Conservation (phyloP, 1,284 basidiomycete species). For the Papiliotrema terrestris region DNA sequence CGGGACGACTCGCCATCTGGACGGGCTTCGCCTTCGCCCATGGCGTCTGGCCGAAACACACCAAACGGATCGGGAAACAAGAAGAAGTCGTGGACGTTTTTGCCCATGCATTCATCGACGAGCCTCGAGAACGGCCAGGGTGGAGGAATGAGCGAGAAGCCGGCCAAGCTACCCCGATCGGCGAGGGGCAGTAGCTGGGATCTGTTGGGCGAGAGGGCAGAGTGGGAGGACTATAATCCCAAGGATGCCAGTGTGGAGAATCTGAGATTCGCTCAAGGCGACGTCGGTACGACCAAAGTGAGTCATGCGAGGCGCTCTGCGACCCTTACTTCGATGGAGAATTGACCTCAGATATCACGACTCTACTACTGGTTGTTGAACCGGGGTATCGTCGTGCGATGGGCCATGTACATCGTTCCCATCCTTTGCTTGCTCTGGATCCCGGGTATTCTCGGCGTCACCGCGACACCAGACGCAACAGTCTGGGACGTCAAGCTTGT, state of each 20-base stretch:
- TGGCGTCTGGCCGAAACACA: constrained; percentile 18
- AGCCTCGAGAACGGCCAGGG: constrained; percentile 10
- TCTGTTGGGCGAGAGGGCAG: constrained; percentile 32
- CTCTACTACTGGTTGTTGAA: constrained; percentile 73
- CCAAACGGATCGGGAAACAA: constrained; percentile 22
- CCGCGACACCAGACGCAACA: constrained; percentile 57
- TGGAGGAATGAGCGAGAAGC: constrained; percentile 4
- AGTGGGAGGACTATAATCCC: constrained; percentile 48
- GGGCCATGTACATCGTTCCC: constrained; percentile 75
- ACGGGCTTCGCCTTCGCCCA: constrained; percentile 10
- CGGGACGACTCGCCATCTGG: constrained; percentile 21
- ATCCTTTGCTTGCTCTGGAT: constrained; percentile 68
- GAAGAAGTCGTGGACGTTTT: constrained; percentile 29
- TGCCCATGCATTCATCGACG: constrained; percentile 17
- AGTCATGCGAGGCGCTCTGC: constrained; percentile 1
- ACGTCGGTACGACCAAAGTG: constrained; percentile 47
- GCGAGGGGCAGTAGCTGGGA: constrained; percentile 31
- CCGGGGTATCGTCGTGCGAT: constrained; percentile 72
- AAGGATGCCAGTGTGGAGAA: constrained; percentile 41
- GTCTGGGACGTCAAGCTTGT: constrained; percentile 52
- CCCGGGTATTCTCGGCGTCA: constrained; percentile 65
- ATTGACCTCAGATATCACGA: constrained; percentile 22
- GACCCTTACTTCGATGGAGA: no score
- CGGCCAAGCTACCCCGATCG: constrained; percentile 20
- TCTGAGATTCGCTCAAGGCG: constrained; percentile 48